phyloP scores from a whole-genome alignment of 1,284 basidiomycete species.

The Coniophora puteana region DNA sequence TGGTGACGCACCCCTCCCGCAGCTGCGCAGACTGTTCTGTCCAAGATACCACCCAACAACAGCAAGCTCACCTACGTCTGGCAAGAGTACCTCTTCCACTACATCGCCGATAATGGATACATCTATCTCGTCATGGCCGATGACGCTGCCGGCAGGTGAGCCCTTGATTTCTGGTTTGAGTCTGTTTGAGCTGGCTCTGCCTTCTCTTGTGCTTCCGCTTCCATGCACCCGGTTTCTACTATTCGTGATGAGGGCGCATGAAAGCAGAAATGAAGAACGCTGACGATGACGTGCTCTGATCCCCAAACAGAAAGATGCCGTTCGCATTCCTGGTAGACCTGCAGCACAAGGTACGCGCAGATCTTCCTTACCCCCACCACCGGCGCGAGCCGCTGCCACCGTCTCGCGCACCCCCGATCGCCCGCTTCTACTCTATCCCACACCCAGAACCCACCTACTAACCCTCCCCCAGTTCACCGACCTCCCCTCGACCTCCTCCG shows the following conservation, averaged over 20 bases:
- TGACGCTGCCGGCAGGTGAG: slow-evolving; percentile 81
- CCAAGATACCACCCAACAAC: slow-evolving; percentile 92
- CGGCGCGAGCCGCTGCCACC: too few relatives aligned
- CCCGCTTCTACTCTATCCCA: slow-evolving; percentile 10
- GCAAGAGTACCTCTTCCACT: slow-evolving; percentile 97
- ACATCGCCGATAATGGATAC: slow-evolving; percentile 83
- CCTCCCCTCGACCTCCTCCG: slow-evolving; percentile 46
- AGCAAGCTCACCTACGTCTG: slow-evolving; percentile 95
- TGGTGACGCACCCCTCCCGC: slow-evolving; percentile 10
- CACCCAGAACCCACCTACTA: background rate
- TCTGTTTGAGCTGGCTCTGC: background rate
- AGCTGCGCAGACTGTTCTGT: slow-evolving; percentile 90
- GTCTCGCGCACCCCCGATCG: slow-evolving; percentile 4
- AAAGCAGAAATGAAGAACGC: too few relatives aligned
- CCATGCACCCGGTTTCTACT: background rate
- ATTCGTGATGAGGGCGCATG: too few relatives aligned
- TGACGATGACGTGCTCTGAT: too few relatives aligned
- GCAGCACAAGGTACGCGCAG: slow-evolving; percentile 59
- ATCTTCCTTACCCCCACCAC: slow-evolving; percentile 6
- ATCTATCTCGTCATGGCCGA: slow-evolving; percentile 94
- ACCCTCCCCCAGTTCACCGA: slow-evolving; percentile 54
- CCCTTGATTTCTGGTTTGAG: slow-evolving; percentile 8
- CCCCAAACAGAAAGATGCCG: slow-evolving; percentile 90
- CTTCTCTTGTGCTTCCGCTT: too few relatives aligned
- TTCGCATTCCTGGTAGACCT: slow-evolving; percentile 91